Evolutionary conservation across 495 filamentous ascomycete species (phyloP).

Genomic region (Hypoxylon fuscum): DNA sequence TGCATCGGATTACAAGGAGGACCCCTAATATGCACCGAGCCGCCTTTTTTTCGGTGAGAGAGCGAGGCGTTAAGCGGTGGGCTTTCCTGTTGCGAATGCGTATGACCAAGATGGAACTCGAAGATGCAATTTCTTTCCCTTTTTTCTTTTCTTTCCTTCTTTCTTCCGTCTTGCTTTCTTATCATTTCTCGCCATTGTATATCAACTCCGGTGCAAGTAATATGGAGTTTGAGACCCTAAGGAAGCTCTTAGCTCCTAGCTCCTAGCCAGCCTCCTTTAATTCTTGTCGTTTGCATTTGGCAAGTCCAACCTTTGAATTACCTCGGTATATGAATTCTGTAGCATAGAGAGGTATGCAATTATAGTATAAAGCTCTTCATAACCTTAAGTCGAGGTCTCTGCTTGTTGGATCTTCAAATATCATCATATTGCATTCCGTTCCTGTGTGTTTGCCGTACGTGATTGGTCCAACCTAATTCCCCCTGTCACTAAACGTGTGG

Average conservation of each 20-base stretch:
- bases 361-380: constrained; percentile 2
- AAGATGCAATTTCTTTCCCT: constrained; percentile 4
- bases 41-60: constrained; percentile 27
- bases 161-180: neutral
- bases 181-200: neutral
- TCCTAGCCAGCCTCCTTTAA: constrained; percentile 19
- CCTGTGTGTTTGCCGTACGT: constrained; percentile 7
- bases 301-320: neutral
- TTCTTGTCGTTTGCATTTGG: constrained; percentile 1
- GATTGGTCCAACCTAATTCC: constrained; percentile 15
- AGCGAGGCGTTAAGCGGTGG: constrained; percentile 9
- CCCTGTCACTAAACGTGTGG: constrained; percentile 15
- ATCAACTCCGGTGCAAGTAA: neutral
- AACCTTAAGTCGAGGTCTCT: neutral
- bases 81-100: constrained; percentile 18
- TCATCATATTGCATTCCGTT: constrained; percentile 11
- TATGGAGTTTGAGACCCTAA: too few species aligned
- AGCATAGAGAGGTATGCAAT: constrained; percentile 18
- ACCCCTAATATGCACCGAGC: constrained; percentile 26
- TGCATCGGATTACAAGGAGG: constrained; percentile 21
- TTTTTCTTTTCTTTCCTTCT: constrained; percentile 1
- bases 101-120: neutral
- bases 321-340: constrained; percentile 1
- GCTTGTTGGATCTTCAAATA: neutral
- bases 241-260: too few species aligned